Conservation (phyloP, 2,329 filamentous ascomycete species). For the Pleurostoma richardsiae region DNA sequence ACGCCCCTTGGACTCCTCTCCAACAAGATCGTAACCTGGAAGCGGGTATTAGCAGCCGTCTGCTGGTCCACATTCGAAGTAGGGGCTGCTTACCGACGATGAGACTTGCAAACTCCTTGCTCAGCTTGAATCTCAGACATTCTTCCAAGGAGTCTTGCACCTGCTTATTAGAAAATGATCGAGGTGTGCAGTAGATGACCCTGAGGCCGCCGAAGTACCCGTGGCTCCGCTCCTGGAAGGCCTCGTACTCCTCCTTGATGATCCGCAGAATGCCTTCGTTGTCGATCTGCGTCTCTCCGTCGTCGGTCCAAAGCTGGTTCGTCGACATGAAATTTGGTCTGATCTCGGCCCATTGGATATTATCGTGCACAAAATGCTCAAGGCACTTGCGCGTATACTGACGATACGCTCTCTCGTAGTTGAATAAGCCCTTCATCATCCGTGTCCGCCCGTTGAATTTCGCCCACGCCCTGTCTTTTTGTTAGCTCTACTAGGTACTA, state of each 20-base stretch:
- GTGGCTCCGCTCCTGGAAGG: slow-evolving; percentile 22
- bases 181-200: slow-evolving; percentile 56
- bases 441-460: slow-evolving; percentile 48
- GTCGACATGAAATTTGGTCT: slow-evolving; percentile 53
- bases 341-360: slow-evolving; percentile 57
- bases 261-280: slow-evolving; percentile 48
- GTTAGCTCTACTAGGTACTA: background rate
- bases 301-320: slow-evolving; percentile 45
- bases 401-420: slow-evolving; percentile 51
- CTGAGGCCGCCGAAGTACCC: slow-evolving; percentile 49
- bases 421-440: slow-evolving; percentile 56
- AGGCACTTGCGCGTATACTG: slow-evolving; percentile 50
- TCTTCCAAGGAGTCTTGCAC: slow-evolving; percentile 45
- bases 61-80: too few relatives aligned
- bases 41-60: too few relatives aligned
- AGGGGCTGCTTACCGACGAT: too few relatives aligned
- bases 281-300: slow-evolving; percentile 36
- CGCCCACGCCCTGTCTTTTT: slow-evolving; percentile 41
- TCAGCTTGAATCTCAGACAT: slow-evolving; percentile 46
- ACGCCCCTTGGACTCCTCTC: slow-evolving; percentile 49
- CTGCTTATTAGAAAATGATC: slow-evolving; percentile 41
- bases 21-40: slow-evolving; percentile 53
- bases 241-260: slow-evolving; percentile 40
- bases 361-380: slow-evolving; percentile 48
- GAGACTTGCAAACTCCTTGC: too few relatives aligned